Conservation (phyloP, 2,329 filamentous ascomycete species). For the Lithohypha guttulata region DNA sequence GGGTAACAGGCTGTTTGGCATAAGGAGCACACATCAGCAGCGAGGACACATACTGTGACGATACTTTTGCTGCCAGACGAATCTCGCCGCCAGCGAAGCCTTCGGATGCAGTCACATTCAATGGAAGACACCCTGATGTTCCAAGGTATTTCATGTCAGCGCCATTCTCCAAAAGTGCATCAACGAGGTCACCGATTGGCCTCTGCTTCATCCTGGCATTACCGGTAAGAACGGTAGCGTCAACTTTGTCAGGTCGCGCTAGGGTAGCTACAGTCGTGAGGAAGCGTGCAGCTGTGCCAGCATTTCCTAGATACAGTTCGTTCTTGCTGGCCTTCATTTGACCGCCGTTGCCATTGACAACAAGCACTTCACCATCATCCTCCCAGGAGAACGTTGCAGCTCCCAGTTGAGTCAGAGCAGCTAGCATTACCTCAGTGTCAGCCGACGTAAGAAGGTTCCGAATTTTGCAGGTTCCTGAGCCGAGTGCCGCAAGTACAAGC, state of each 20-base stretch:
- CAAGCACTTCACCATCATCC: conserved; percentile 80
- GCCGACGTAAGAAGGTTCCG: conserved; percentile 92
- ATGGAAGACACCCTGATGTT: conserved; percentile 68
- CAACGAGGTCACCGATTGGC: conserved; percentile 85
- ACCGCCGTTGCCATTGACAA: conserved; percentile 86
- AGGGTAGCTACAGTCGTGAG: conserved; percentile 83
- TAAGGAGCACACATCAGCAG: conserved; percentile 95
- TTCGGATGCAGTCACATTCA: conserved; percentile 69
- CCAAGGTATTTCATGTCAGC: conserved; percentile 80
- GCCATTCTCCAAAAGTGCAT: conserved; percentile 77
- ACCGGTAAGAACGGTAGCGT: conserved; percentile 73
- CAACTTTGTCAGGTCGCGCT: conserved; percentile 53
- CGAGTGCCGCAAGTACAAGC: conserved; percentile 83
- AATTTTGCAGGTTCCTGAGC: conserved; percentile 73
- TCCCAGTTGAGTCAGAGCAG: conserved; percentile 72
- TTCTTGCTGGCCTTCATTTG: conserved; percentile 63
- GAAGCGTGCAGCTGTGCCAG: conserved; percentile 90
- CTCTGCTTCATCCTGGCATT: conserved; percentile 94
- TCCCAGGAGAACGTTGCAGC: conserved; percentile 90
- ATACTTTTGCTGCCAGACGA: conserved; percentile 85
- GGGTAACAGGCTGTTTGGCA: conserved; percentile 82
- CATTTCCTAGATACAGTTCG: conserved; percentile 87
- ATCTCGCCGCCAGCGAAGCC: conserved; percentile 81
- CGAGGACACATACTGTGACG: conserved; percentile 97
- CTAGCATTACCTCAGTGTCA: conserved; percentile 94